Conservation (phyloP, 2,329 filamentous ascomycete species). For the Exophiala mesophila region DNA sequence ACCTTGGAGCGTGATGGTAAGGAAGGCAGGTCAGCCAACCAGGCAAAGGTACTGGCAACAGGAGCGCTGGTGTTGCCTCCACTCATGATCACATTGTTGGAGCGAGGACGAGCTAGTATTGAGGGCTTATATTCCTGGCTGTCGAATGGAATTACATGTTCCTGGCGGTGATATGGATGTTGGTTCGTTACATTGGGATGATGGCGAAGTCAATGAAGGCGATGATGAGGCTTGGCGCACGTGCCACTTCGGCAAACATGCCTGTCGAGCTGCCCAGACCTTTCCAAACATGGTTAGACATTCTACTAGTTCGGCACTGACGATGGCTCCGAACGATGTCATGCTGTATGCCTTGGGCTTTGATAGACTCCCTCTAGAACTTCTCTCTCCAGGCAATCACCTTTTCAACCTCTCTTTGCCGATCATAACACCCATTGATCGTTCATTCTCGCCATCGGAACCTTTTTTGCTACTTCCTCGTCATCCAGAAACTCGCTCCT, state of each 20-base stretch:
- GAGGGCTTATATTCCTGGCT: background rate
- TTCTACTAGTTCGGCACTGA: background rate
- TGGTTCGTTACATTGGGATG: no score
- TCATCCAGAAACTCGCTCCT: background rate
- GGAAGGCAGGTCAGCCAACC: slow-evolving; percentile 57
- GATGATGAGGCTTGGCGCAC: slow-evolving; percentile 1
- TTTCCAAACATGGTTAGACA: background rate
- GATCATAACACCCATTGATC: slow-evolving; percentile 6
- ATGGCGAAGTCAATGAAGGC: background rate
- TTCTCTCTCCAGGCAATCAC: background rate
- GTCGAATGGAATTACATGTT: background rate
- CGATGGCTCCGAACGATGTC: slow-evolving; percentile 11
- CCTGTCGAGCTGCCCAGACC: background rate
- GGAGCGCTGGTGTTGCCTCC: slow-evolving; percentile 10
- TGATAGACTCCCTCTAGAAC: slow-evolving; percentile 10
- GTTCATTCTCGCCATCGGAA: background rate
- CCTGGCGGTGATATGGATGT: no score
- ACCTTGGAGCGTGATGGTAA: slow-evolving; percentile 66
- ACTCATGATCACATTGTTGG: slow-evolving; percentile 6
- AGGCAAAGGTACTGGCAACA: slow-evolving; percentile 58
- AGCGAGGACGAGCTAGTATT: background rate
- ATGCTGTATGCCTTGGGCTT: slow-evolving; percentile 4
- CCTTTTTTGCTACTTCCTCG: background rate
- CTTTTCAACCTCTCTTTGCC: background rate
- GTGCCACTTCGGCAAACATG: slow-evolving; percentile 7